Base-by-base conservation (phyloP, 768 basidiomycete genomes). In the Suillus clintonianus region DNA sequence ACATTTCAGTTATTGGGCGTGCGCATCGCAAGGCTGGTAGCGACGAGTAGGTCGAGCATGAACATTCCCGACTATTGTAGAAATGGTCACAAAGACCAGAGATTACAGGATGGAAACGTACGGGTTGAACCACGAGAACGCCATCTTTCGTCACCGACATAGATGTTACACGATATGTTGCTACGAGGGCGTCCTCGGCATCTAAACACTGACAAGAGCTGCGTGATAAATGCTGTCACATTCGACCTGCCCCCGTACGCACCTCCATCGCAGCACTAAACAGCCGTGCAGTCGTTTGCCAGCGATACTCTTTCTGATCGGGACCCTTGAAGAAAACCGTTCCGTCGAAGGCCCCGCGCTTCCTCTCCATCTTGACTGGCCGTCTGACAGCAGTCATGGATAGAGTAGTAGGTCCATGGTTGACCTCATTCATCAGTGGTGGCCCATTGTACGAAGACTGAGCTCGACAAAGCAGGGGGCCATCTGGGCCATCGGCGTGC, bases 31-130 rank as follows among this genome's bases (percentile, higher is more conserved):
- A 72, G 69, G 55, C 62, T 65, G 8, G 71, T 73, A 42, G 74
- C 73, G 2, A 76, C 72, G 27, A 74, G 42, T n/a, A 74, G 62
- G 53, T 76, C 71, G 11, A 53, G 64, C 73, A 73, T 70, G 43
- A 64, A 69, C 30, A 63, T 71, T 19, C 37, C 71, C 1, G 60
- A 45, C 73, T 76, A 59, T 30, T 10, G 65, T 39, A 5, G 17
- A 11, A 50, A 30, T 70, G 53, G 15, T 50, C 50, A 30, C 51
- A 60, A 37, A 17, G 19, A n/a, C 34, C 15, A 24, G 19, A 30
- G 37, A 62, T 56, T n/a, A 9, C 13, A 41, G 13, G 45, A 11
- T 27, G 27, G 22, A 22, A n/a, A 58, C 73, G 5, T 67, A 74
- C 72, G 55, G 69, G 73, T 62, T 76, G 64, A 27, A 76, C 64